Conservation (phyloP, 768 basidiomycete species). For the Mycena galericulata region DNA sequence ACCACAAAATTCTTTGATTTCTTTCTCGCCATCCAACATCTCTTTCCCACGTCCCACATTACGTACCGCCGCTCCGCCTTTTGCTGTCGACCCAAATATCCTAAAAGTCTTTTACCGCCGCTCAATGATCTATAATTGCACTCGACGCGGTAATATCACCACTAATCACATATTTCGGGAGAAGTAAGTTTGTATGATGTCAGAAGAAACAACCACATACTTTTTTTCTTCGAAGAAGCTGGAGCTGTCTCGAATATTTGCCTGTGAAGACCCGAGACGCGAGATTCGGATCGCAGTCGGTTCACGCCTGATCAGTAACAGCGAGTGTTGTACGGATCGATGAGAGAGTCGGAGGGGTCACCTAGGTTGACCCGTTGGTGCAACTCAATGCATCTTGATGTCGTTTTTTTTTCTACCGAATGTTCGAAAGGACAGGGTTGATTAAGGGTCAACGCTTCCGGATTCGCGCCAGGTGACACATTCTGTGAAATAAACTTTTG, state of each 20-base stretch:
- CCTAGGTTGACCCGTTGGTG: conserved; percentile 1
- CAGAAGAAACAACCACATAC: not conserved
- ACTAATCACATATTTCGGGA: not conserved
- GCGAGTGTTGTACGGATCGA: conserved; percentile 25
- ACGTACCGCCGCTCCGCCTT: conserved; percentile 25
- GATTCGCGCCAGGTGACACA: conserved; percentile 31
- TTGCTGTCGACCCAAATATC: not conserved
- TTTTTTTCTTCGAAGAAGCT: conserved; percentile 11
- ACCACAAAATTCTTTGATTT: conserved; percentile 17
- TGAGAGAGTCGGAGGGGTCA: conserved; percentile 22
- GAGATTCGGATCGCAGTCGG: conserved; percentile 23
- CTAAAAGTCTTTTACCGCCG: conserved; percentile 21
- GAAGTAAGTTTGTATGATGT: conserved; percentile 1
- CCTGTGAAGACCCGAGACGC: conserved; percentile 15
- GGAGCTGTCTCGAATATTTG: too few species aligned
- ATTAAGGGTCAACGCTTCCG: not conserved
- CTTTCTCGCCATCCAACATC: not conserved
- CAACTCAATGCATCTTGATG: conserved; percentile 14
- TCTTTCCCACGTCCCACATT: conserved; percentile 6
- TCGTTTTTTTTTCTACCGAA: conserved; percentile 12
- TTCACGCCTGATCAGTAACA: conserved; percentile 26
- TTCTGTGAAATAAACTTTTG: conserved; percentile 34
- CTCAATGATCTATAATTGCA: conserved; percentile 12
- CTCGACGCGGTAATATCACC: too few species aligned
- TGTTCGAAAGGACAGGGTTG: conserved; percentile 6